phyloP scores from a whole-genome alignment of 2,329 filamentous ascomycete species.

The Fusarium pininemorale region DNA sequence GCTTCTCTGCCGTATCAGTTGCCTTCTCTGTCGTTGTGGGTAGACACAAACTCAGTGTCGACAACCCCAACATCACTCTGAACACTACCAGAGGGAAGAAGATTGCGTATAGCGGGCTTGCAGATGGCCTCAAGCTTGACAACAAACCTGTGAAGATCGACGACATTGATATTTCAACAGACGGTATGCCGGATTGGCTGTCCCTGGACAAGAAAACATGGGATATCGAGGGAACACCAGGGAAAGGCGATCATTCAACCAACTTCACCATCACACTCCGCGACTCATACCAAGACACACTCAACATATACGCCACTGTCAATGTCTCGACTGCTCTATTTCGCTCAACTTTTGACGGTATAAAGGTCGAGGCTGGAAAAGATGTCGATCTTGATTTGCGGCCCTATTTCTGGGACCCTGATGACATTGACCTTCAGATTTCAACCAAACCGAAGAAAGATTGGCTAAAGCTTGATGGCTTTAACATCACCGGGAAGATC shows the following conservation, averaged over 20 bases:
- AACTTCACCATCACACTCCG: constrained; percentile 71
- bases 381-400: constrained; percentile 55
- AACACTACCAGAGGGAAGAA: constrained; percentile 64
- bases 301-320: constrained; percentile 61
- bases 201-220: constrained; percentile 70
- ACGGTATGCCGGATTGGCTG: constrained; percentile 74
- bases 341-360: constrained; percentile 49
- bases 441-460: constrained; percentile 48
- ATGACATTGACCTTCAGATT: constrained; percentile 51
- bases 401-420: constrained; percentile 53
- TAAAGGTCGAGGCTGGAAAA: constrained; percentile 54
- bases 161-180: constrained; percentile 62
- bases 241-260: constrained; percentile 63
- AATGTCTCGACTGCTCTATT: constrained; percentile 53
- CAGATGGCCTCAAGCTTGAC: constrained; percentile 65
- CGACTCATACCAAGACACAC: constrained; percentile 67
- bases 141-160: constrained; percentile 57
- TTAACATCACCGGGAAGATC: constrained; percentile 53
- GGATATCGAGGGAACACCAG: constrained; percentile 71
- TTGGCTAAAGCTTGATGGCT: constrained; percentile 55
- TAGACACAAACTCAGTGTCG: constrained; percentile 73
- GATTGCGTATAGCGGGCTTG: constrained; percentile 63
- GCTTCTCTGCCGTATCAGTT: constrained; percentile 74
- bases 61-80: constrained; percentile 63
- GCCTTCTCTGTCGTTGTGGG: constrained; percentile 78